These are phyloP conservation scores for Boletellus ananas DNA, from an alignment of 768 basidiomycete genomes.

Conservation along the genomic window DNA sequence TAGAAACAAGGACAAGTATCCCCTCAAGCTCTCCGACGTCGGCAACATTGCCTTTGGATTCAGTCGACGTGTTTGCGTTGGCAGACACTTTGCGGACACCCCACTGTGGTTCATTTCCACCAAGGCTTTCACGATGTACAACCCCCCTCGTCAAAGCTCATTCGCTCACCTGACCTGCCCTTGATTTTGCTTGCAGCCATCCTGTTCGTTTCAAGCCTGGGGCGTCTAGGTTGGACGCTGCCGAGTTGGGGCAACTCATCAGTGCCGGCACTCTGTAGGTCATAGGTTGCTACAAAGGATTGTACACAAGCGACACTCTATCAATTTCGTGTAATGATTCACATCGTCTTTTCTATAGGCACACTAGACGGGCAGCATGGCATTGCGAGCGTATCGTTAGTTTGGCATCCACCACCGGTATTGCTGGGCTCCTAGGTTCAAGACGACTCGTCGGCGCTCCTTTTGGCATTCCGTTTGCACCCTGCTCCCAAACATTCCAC, in stretches of 20 bases:
- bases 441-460: too few species aligned
- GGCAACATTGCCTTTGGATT: conserved; percentile 19
- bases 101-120: conserved; percentile 5
- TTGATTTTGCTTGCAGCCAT: not conserved
- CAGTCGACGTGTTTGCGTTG: conserved; percentile 21
- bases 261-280: not conserved
- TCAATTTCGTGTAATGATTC: too few species aligned
- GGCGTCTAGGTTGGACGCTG: not conserved
- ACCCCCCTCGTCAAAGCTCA: too few species aligned
- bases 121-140: conserved; percentile 2
- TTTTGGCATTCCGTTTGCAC: too few species aligned
- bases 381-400: not conserved
- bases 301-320: too few species aligned
- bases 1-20: conserved; percentile 4
- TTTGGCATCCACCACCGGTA: too few species aligned
- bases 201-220: conserved; percentile 4
- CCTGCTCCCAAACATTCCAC: too few species aligned
- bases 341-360: not conserved
- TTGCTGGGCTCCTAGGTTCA: too few species aligned
- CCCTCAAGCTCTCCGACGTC: not conserved
- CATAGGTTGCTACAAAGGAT: too few species aligned
- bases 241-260: not conserved
- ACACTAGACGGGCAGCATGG: not conserved
- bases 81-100: conserved; percentile 15
- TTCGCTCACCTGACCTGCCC: too few species aligned